Conservation (phyloP, 768 basidiomycete species). For the Kwoniella dejecticola region DNA sequence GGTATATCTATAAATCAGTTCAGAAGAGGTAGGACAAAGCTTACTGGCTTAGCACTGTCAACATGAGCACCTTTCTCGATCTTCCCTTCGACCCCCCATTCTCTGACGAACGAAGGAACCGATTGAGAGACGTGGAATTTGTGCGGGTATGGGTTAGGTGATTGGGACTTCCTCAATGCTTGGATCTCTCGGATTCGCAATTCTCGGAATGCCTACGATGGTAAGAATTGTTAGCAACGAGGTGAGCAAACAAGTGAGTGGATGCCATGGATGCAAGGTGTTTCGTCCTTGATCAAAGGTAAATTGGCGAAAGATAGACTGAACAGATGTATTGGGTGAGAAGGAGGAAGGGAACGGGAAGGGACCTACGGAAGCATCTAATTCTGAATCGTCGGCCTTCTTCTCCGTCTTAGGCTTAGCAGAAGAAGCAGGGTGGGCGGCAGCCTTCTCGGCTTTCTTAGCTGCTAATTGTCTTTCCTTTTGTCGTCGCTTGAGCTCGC, state of each 20-base stretch:
- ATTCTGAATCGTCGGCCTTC: slow-evolving; percentile 70
- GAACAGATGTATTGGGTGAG: too few relatives aligned
- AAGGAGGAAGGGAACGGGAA: too few relatives aligned
- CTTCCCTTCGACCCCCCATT: slow-evolving; percentile 73
- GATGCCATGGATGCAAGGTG: too few relatives aligned
- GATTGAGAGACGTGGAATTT: slow-evolving; percentile 90
- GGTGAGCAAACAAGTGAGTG: neutral
- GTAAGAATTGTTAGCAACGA: neutral
- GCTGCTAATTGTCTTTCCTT: slow-evolving; percentile 74
- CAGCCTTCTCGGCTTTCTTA: slow-evolving; percentile 71
- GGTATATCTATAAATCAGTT: too few relatives aligned
- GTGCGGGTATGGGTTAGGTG: slow-evolving; percentile 96
- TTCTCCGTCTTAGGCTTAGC: slow-evolving; percentile 51
- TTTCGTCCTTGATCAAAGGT: too few relatives aligned
- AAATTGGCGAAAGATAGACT: too few relatives aligned
- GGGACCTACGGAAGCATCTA: slow-evolving; percentile 80
- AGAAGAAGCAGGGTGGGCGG: slow-evolving; percentile 56
- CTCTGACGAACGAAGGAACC: slow-evolving; percentile 69
- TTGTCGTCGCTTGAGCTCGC: slow-evolving; percentile 90
- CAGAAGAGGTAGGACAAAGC: slow-evolving; percentile 8
- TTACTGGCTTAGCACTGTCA: slow-evolving; percentile 57
- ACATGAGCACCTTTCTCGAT: slow-evolving; percentile 70
- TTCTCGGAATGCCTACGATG: slow-evolving; percentile 88
- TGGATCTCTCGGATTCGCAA: slow-evolving; percentile 84
- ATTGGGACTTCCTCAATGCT: slow-evolving; percentile 76